Evolutionary conservation across 2,329 filamentous ascomycete genomes (phyloP).

Genomic region (Chaetomium strumarium): DNA sequence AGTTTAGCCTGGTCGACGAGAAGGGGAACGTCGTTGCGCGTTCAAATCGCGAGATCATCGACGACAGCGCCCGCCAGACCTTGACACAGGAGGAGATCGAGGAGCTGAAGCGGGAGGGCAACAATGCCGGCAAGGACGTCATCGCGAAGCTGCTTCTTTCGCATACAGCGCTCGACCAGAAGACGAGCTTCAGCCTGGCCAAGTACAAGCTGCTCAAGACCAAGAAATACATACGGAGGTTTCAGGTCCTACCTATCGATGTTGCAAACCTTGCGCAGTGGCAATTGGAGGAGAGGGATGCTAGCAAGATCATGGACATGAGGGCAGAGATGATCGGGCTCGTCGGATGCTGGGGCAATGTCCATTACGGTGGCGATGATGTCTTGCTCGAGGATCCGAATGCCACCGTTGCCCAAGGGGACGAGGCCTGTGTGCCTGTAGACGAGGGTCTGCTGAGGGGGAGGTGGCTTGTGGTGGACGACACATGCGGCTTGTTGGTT

Average conservation of each 20-base stretch:
- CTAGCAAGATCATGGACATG: slow-evolving; percentile 75
- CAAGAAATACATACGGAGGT: slow-evolving; percentile 85
- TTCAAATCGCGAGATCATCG: slow-evolving; percentile 54
- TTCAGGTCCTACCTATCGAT: slow-evolving; percentile 79
- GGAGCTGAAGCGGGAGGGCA: slow-evolving; percentile 65
- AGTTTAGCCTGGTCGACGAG: slow-evolving; percentile 42
- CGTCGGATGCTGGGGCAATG: slow-evolving; percentile 82
- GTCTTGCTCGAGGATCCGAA: slow-evolving; percentile 26
- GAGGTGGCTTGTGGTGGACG: slow-evolving; percentile 78
- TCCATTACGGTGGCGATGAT: slow-evolving; percentile 60
- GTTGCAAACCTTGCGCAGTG: slow-evolving; percentile 69
- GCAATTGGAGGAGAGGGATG: slow-evolving; percentile 73
- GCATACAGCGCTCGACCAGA: slow-evolving; percentile 85
- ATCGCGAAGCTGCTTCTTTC: slow-evolving; percentile 90
- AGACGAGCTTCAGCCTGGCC: slow-evolving; percentile 86
- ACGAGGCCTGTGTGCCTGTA: slow-evolving; percentile 17
- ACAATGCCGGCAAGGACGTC: slow-evolving; percentile 76
- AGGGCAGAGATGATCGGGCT: slow-evolving; percentile 77
- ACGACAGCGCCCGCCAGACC: slow-evolving; percentile 64
- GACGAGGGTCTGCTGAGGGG: slow-evolving; percentile 29
- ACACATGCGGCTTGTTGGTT: slow-evolving; percentile 75
- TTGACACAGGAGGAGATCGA: slow-evolving; percentile 72
- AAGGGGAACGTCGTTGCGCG: slow-evolving; percentile 46
- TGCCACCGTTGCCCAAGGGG: slow-evolving; percentile 24
- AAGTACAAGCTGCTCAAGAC: slow-evolving; percentile 96